Evolutionary conservation across 805 yeast species (phyloP).

Genomic region (Myxozyma vanderwaltii): DNA sequence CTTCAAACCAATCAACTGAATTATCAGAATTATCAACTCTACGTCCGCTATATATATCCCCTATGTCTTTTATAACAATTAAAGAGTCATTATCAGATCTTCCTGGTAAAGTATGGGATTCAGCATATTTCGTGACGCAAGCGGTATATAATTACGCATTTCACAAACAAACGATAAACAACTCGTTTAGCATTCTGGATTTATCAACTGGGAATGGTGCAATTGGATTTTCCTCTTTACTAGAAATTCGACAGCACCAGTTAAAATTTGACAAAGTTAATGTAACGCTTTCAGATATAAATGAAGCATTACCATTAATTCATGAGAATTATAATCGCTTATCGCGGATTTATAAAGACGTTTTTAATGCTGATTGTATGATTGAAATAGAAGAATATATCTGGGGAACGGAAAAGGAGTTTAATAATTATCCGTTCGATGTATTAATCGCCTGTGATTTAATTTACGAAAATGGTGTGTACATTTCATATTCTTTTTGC

Average conservation of each 20-base stretch:
- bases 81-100: conserved; percentile 28
- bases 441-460: conserved; percentile 30
- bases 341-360: not conserved
- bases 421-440: conserved; percentile 13
- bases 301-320: conserved; percentile 24
- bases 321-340: conserved; percentile 6
- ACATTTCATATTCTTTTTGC: not conserved
- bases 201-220: conserved; percentile 32
- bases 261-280: no score
- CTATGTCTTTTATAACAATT: not conserved
- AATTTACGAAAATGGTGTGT: conserved; percentile 27
- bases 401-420: conserved; percentile 19
- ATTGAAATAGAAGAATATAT: not conserved
- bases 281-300: conserved; percentile 21
- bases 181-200: conserved; percentile 16
- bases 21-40: not conserved
- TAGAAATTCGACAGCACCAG: no score
- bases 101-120: conserved; percentile 34
- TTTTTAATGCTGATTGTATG: not conserved
- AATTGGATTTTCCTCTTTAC: conserved; percentile 17
- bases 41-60: not conserved
- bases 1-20: no score
- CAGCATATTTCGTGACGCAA: conserved; percentile 22
- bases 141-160: not conserved
- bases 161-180: no score